Base-by-base conservation (phyloP, 805 yeast genomes). In the Ogataea minuta region DNA sequence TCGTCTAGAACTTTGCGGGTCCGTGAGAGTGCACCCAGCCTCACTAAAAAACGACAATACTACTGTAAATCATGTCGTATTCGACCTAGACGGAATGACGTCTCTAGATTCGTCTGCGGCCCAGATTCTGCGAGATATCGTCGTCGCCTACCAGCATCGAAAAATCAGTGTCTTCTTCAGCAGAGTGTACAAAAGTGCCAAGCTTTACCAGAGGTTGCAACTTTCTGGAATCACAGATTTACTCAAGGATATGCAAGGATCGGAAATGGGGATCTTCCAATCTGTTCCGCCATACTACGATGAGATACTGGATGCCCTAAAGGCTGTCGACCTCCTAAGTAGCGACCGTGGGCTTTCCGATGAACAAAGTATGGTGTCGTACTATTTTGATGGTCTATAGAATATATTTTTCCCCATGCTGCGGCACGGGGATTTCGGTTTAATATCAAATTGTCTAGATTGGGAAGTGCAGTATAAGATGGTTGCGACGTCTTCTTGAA, bases 81-180 rank as follows among this genome's bases (percentile, higher is more conserved):
- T 88, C 51, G 95, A 88, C 52, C 62, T 90, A 46, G 72, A 81
- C 40, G 95, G 95, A 2, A 84, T 89, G 95, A 76, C 84, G 3
- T 72, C 72, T 4, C 71, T 88, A 39, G 96, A 88, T 50, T 76
- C 95, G 0, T 74, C 87, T 1, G 95, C 95, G 0, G 80, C 85
- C 0, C 89, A 85, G 48, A 80, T 80, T 3, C 63, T 89, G 30
- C 56, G 60, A 39, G 87, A 80, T 45, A 76, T 84, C n/a, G 62
- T 88, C 3, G 50, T 59, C 2, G 64, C 69, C 10, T 86, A 86
- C 56, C 65, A 64, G n/a, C 67, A 59, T 12, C 68, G 82, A 33
- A 69, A 69, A 2, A 77, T 84, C 6, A 60, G 63, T 7, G 82
- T 86, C 4, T 71, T 76, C 29, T 74, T 88, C 41, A 68, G 82